A percentile compares a stretch with the other conserved stretches of the same genome.
Evolutionary conservation across 768 basidiomycete species (phyloP).

Genomic region (Rhizopogon roseolus): DNA sequence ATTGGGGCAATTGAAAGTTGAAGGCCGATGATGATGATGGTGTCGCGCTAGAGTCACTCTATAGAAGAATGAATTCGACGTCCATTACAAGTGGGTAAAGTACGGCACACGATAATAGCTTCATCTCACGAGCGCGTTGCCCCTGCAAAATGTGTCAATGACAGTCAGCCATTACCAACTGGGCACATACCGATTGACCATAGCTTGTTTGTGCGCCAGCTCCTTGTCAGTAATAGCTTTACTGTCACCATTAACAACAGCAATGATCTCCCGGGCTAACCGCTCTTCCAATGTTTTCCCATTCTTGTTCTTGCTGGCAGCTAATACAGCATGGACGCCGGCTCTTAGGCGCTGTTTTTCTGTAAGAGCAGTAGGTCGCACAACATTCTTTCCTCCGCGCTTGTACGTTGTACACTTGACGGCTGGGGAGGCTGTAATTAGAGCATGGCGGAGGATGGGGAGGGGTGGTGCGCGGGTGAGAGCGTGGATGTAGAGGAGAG

Average conservation of each 20-base stretch:
- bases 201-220: conserved; percentile 61
- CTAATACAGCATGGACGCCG: conserved; percentile 69
- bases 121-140: conserved; percentile 7
- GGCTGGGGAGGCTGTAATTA: conserved; percentile 65
- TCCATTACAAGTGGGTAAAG: not conserved
- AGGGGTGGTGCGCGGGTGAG: conserved; percentile 75
- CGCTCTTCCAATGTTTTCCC: conserved; percentile 63
- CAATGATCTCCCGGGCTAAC: conserved; percentile 75
- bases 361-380: conserved; percentile 65
- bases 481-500: conserved; percentile 67
- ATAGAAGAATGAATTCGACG: not conserved
- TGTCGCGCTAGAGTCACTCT: not conserved
- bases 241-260: conserved; percentile 59
- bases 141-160: conserved; percentile 11
- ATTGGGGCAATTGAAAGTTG: too few species aligned
- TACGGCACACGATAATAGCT: not conserved
- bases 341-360: conserved; percentile 75
- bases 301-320: conserved; percentile 50
- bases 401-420: conserved; percentile 58
- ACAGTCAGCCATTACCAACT: not conserved
- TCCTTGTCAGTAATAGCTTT: conserved; percentile 57
- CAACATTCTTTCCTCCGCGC: conserved; percentile 58
- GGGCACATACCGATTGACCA: conserved; percentile 66
- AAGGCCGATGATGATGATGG: not conserved
- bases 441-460: conserved; percentile 72